These are phyloP conservation scores for Isochrysis galbana DNA, from an alignment of 78 protist genomes.

Conservation along the genomic window DNA sequence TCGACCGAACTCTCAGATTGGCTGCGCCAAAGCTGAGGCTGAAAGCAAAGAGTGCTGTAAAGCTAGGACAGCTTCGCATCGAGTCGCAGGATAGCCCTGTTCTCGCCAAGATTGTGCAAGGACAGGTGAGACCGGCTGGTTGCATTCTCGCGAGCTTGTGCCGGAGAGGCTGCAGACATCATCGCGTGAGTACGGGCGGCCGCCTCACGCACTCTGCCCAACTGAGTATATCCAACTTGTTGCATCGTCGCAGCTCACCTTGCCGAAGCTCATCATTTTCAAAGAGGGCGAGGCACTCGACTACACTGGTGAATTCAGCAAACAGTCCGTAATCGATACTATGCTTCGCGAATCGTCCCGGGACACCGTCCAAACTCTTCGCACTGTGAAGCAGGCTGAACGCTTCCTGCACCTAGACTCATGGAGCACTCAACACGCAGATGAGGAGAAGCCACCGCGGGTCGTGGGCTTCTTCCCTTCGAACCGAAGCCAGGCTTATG, in stretches of 20 bases:
- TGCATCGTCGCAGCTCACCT: neutral
- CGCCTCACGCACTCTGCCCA: too few relatives aligned
- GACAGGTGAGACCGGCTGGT: neutral
- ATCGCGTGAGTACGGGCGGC: neutral
- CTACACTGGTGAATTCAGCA: neutral
- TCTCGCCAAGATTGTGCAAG: neutral
- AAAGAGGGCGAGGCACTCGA: neutral
- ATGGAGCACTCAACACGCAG: neutral
- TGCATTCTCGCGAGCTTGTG: too few relatives aligned
- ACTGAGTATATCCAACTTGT: too few relatives aligned
- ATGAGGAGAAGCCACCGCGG: slow-evolving; percentile 7
- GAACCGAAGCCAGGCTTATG: neutral
- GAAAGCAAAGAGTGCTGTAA: neutral
- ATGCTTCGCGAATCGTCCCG: neutral
- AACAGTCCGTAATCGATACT: neutral
- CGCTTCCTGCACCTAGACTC: slow-evolving; percentile 2
- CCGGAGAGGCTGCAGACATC: neutral
- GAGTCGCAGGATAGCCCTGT: neutral
- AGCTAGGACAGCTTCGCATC: neutral
- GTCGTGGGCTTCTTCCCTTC: slow-evolving; percentile 25
- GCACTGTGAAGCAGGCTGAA: neutral
- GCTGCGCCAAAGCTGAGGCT: neutral
- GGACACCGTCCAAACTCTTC: neutral
- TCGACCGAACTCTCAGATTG: neutral
- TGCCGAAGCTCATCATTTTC: neutral